phyloP scores from a whole-genome alignment of 306 rosid species.

The Malus fusca region DNA sequence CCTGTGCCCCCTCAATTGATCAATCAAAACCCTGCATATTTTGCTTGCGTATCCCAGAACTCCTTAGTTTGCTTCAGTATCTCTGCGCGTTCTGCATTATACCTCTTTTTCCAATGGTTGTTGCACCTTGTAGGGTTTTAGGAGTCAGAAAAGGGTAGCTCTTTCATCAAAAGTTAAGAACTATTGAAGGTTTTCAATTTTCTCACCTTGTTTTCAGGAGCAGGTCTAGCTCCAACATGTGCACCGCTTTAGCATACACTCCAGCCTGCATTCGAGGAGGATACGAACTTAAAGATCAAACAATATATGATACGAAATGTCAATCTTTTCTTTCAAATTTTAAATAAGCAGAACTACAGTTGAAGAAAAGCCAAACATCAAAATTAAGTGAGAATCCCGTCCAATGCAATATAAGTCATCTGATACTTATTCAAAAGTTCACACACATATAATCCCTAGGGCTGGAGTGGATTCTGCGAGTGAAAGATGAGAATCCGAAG shows the following conservation, averaged over 20 bases:
- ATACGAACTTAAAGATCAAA: not conserved
- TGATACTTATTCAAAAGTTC: too few species aligned
- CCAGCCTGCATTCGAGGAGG: slow-evolving; percentile 42
- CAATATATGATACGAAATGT: not conserved
- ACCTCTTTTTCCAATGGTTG: slow-evolving; percentile 66
- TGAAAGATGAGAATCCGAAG: not conserved
- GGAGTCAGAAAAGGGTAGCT: not conserved
- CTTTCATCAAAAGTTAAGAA: not conserved
- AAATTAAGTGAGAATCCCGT: not conserved
- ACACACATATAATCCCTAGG: too few species aligned
- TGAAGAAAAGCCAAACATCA: not conserved
- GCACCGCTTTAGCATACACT: slow-evolving; percentile 56
- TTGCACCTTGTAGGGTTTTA: slow-evolving; percentile 45
- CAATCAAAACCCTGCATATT: slow-evolving; percentile 27
- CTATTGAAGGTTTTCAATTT: not conserved
- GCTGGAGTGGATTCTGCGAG: too few species aligned
- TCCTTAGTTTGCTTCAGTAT: slow-evolving; percentile 58
- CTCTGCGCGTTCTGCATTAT: slow-evolving; percentile 37
- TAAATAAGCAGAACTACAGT: not conserved
- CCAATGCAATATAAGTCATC: not conserved
- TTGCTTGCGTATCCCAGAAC: slow-evolving; percentile 60
- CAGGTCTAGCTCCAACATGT: slow-evolving; percentile 65
- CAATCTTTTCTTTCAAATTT: not conserved
- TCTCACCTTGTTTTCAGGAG: slow-evolving; percentile 68
- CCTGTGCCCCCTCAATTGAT: not conserved